Evolutionary conservation across 805 yeast genomes (phyloP).

Genomic region (Suhomyces prunicola): DNA sequence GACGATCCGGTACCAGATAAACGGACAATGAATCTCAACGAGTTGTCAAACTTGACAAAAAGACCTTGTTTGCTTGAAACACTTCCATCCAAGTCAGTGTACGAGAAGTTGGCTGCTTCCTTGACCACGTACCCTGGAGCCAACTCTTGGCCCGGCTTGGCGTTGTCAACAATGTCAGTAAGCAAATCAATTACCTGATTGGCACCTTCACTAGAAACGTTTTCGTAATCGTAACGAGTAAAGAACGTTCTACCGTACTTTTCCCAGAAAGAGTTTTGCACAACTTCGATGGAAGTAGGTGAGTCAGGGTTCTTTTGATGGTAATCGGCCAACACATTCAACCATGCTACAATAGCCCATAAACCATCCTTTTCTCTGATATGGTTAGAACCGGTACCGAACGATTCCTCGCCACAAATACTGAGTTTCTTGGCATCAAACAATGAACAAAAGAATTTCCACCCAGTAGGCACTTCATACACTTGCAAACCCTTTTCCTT

Average conservation of each 20-base stretch:
- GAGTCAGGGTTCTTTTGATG: conserved; percentile 55
- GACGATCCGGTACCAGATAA: conserved; percentile 96
- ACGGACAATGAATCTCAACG: conserved; percentile 83
- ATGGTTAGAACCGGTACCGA: conserved; percentile 97
- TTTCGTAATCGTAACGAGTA: conserved; percentile 92
- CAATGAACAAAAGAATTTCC: conserved; percentile 96
- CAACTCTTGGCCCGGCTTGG: conserved; percentile 46
- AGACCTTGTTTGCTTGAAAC: conserved; percentile 87
- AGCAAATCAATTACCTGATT: conserved; percentile 54
- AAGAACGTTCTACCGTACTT: conserved; percentile 96
- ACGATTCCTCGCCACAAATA: conserved; percentile 97
- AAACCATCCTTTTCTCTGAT: conserved; percentile 96
- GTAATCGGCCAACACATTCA: conserved; percentile 87
- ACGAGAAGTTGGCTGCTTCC: conserved; percentile 85
- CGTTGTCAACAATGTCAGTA: conserved; percentile 25
- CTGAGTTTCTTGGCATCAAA: conserved; percentile 91
- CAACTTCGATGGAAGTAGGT: conserved; percentile 66
- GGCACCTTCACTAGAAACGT: conserved; percentile 76
- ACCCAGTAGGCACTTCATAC: conserved; percentile 98
- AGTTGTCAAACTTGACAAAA: conserved; percentile 74
- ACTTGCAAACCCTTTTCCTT: conserved; percentile 65
- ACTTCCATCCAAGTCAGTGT: conserved; percentile 92
- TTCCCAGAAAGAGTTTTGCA: conserved; percentile 83
- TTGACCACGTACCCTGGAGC: conserved; percentile 51
- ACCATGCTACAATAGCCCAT: conserved; percentile 98